A percentile compares a stretch with the other conserved stretches of the same genome.
phyloP scores from a whole-genome alignment of 495 filamentous ascomycete species.

The Podospora conica region DNA sequence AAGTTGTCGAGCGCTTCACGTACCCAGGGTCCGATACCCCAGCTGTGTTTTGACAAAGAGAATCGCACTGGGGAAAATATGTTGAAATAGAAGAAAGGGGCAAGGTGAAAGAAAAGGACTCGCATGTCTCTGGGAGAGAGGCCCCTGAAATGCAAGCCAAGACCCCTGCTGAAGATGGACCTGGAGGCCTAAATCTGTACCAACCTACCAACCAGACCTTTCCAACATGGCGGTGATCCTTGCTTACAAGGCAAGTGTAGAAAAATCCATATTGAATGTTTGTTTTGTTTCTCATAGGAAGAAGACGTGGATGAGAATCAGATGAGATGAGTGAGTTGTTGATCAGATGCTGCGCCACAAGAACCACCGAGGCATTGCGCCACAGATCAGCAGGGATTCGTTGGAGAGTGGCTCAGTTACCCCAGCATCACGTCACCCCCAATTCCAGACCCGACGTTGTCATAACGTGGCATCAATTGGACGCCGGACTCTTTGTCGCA shows the following conservation, averaged over 20 bases:
- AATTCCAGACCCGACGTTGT: constrained; percentile 5
- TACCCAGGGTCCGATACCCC: background rate
- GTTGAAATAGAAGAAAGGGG: background rate
- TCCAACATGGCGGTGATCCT: too few relatives aligned
- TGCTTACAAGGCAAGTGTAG: too few relatives aligned
- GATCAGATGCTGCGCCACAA: background rate
- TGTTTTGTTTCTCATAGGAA: background rate
- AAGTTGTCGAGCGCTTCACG: background rate
- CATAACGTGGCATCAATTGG: constrained; percentile 35
- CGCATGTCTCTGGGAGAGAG: too few relatives aligned
- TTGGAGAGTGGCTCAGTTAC: constrained; percentile 2
- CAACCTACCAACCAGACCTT: too few relatives aligned
- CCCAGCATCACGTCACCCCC: constrained; percentile 7
- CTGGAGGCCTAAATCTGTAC: too few relatives aligned
- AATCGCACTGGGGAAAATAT: too few relatives aligned
- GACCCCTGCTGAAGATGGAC: too few relatives aligned
- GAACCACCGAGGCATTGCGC: background rate
- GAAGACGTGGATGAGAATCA: too few relatives aligned
- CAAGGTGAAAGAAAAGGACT: too few relatives aligned
- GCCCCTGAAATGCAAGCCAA: too few relatives aligned
- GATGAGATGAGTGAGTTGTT: background rate
- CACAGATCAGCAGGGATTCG: background rate
- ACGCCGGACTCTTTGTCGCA: constrained; percentile 5
- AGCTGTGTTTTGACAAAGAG: too few relatives aligned
- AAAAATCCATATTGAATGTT: background rate